Evolutionary conservation across 2,329 filamentous ascomycete species (phyloP), one percentile per base, ranked within the genome.

Genomic region (Diaporthe caulivora): DNA sequence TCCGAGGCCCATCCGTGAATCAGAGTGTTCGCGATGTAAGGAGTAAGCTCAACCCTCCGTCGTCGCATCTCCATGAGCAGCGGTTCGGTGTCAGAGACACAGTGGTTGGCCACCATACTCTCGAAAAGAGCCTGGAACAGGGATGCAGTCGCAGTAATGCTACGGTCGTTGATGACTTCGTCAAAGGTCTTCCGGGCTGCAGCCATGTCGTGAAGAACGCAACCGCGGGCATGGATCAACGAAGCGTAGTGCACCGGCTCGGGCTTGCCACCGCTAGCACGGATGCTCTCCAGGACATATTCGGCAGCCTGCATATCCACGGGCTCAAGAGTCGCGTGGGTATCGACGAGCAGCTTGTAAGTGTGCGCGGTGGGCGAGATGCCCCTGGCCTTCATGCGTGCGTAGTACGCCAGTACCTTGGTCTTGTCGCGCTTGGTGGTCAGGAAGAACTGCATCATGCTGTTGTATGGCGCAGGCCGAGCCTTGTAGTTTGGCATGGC

Each of bases 391-490:
- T 93, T 91, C 97, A 99, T 98, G 76, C 96, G 94, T 83, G 97
- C 93, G 81, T 97, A 98, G 88, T 98, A 99, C 42, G 92, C 89
- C 31, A 99, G 88, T 7, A 98, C 96, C 90, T 98, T 98, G 82
- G 88, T 86, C 85, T 97, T 96, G 83, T 99, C 96, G 70, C 95
- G 94, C 90, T 98, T 98, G 71, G 96, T 98, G 72, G 94, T 97
- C 78, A 98, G 88, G 90, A 98, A 99, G 86, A 98, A 98, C 82
- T 99, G 97, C 91, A 99, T 99, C 92, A 99, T 94, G 84, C 95
- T 97, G 87, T 99, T 98, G 88, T 99, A 99, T 0, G 97, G 97
- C 31, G 97, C 97, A 34, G 97, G 95, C 13, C 97, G 93, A 53
- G 97, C 95, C 87, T 98, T 98, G 90, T 99, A 99, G 87, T 99